These are phyloP conservation scores for Metschnikowia henanensis DNA, from an alignment of 805 yeast species.

Conservation along the genomic window DNA sequence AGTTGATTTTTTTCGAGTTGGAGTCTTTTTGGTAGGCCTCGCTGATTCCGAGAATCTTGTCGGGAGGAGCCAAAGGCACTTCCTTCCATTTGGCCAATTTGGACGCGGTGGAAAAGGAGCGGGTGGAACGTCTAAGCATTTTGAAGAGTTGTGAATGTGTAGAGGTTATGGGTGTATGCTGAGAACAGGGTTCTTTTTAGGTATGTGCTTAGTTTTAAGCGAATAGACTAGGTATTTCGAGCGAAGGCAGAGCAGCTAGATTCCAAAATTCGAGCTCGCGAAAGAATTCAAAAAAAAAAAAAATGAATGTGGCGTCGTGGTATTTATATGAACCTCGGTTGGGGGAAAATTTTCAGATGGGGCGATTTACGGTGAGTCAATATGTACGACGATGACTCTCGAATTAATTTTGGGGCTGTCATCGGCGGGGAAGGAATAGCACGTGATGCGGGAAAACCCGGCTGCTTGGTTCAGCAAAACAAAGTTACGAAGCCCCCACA, in stretches of 20 bases:
- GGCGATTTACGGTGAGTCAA: constrained; percentile 12
- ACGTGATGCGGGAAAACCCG: constrained; percentile 2
- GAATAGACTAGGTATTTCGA: no score
- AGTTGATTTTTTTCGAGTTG: constrained; percentile 55
- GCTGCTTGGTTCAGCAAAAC: constrained; percentile 1
- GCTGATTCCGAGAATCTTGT: constrained; percentile 79
- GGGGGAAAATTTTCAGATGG: constrained; percentile 11
- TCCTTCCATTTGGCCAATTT: constrained; percentile 28
- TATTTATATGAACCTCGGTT: constrained; percentile 9
- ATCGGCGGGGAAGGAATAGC: constrained; percentile 10
- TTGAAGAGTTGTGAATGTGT: neutral
- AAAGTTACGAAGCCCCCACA: neutral
- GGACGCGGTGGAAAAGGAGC: constrained; percentile 19
- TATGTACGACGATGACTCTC: constrained; percentile 16
- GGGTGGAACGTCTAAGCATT: constrained; percentile 21
- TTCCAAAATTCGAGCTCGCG: neutral
- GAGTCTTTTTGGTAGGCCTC: constrained; percentile 70
- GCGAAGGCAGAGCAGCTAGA: no score
- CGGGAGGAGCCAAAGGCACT: constrained; percentile 67
- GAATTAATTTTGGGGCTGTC: constrained; percentile 1
- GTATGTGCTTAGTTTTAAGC: no score
- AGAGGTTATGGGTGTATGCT: neutral
- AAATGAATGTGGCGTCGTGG: neutral
- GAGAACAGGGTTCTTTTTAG: neutral
- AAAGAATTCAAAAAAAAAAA: neutral